phyloP scores from a whole-genome alignment of 768 basidiomycete genomes.

The Mycena galopus region DNA sequence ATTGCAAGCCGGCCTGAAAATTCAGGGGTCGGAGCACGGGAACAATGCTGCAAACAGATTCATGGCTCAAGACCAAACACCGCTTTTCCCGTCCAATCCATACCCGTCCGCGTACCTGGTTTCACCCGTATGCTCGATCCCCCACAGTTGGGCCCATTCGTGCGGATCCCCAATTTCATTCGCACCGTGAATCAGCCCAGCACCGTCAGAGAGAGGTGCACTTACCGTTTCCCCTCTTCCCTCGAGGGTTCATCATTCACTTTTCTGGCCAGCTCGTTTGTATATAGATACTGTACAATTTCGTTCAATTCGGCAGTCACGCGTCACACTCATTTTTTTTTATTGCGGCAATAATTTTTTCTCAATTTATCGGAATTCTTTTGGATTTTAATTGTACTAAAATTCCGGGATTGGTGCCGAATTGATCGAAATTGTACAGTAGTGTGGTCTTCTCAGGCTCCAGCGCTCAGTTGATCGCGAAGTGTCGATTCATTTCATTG shows the following conservation, averaged over 20 bases:
- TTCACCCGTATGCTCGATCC: background rate
- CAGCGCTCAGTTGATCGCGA: background rate
- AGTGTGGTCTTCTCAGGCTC: no score
- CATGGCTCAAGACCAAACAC: background rate
- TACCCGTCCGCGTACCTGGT: background rate
- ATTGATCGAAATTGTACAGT: no score
- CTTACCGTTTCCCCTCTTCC: background rate
- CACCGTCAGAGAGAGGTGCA: background rate
- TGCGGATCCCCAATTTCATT: background rate
- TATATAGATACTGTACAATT: background rate
- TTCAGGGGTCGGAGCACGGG: background rate
- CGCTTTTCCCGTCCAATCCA: background rate
- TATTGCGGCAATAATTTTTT: no score
- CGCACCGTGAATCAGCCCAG: background rate
- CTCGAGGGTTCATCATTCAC: background rate
- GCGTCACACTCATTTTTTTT: no score
- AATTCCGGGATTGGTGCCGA: no score
- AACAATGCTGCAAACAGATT: background rate
- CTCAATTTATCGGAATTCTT: no score
- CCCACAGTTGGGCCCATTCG: background rate
- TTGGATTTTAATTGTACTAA: no score
- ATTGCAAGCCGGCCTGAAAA: background rate
- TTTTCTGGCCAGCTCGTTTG: conserved; percentile 1
- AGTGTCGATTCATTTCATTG: background rate
- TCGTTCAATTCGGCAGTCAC: no score